Evolutionary conservation across 495 filamentous ascomycete species (phyloP).

Genomic region (Penicillium silybi): DNA sequence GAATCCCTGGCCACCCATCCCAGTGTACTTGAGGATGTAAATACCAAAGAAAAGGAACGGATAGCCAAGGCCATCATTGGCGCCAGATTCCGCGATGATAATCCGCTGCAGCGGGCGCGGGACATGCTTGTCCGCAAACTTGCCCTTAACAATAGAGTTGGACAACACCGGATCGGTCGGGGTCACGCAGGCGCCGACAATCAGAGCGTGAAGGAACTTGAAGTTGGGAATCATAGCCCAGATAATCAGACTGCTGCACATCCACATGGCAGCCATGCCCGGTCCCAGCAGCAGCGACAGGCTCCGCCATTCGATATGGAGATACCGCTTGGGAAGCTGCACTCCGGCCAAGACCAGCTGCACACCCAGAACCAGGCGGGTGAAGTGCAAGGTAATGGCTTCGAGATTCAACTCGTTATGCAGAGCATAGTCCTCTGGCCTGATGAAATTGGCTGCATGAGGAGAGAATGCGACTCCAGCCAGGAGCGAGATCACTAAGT

Average conservation of each 20-base stretch:
- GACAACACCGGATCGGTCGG: slow-evolving; percentile 90
- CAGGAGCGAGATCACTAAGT: slow-evolving; percentile 73
- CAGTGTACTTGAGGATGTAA: slow-evolving; percentile 75
- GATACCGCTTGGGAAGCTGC: slow-evolving; percentile 84
- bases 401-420: slow-evolving; percentile 56
- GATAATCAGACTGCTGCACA: slow-evolving; percentile 71
- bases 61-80: slow-evolving; percentile 92
- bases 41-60: slow-evolving; percentile 84
- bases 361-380: slow-evolving; percentile 83
- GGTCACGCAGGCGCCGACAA: slow-evolving; percentile 78
- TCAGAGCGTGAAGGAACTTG: slow-evolving; percentile 71
- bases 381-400: slow-evolving; percentile 74
- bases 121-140: slow-evolving; percentile 87
- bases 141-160: slow-evolving; percentile 89
- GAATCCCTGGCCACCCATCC: slow-evolving; percentile 52
- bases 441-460: slow-evolving; percentile 70
- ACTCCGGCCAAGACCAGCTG: slow-evolving; percentile 88
- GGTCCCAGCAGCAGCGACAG: slow-evolving; percentile 76
- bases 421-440: slow-evolving; percentile 71
- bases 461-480: slow-evolving; percentile 77
- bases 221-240: slow-evolving; percentile 75
- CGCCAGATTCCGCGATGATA: slow-evolving; percentile 85
- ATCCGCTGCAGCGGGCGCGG: slow-evolving; percentile 78
- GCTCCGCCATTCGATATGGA: slow-evolving; percentile 75
- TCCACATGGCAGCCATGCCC: slow-evolving; percentile 86